Base-by-base conservation (phyloP, 2,329 filamentous ascomycete species). In the Knoxdaviesia proteae region DNA sequence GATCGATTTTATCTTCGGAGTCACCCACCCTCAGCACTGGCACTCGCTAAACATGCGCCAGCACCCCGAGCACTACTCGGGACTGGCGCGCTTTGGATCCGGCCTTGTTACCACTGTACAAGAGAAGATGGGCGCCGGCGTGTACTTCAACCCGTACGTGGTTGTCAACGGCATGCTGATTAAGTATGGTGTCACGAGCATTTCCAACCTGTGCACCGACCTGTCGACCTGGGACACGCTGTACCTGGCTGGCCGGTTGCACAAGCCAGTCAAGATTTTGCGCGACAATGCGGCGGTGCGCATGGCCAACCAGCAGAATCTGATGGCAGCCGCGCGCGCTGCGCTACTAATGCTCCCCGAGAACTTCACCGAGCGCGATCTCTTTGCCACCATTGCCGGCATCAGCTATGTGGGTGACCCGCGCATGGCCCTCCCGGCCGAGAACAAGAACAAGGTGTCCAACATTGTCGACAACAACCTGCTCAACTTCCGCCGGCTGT, bases 1-100 rank as follows among this genome's bases (percentile, higher is more conserved):
- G 78, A 93, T 98, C 49, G 90, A 98, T 61, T 94, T 98, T 57
- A 92, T 98, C 50, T 90, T 98, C 56, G 90, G 88, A 31, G 88
- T 96, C 7, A 84, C 83, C 1, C 84, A 93, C 58, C 84, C 82
- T 1, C 82, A 98, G 56, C 90, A 98, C 61, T 98, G 88, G 84
- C 90, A 98, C 61, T 87, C 81, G 34, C 68, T 98, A 47, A 98
- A 98, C 54, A 67, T 98, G 51, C 69, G 71, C 49, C 80, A 94
- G 57, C 81, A 98, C 55, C 80, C 83, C 6, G 71, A 92, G 52
- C 90, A 98, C 59, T 98, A 98, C 61, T 96, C 88, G 1, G 77
- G 72, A 7, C 64, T 98, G 20, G 83, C 82, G 1, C 79, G 76
- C 9, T 61, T 94, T 20, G 88, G 88, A 1, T 96, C 87, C 1